Base-by-base conservation (phyloP, 345 rosid genomes). In the Populus tremula region DNA sequence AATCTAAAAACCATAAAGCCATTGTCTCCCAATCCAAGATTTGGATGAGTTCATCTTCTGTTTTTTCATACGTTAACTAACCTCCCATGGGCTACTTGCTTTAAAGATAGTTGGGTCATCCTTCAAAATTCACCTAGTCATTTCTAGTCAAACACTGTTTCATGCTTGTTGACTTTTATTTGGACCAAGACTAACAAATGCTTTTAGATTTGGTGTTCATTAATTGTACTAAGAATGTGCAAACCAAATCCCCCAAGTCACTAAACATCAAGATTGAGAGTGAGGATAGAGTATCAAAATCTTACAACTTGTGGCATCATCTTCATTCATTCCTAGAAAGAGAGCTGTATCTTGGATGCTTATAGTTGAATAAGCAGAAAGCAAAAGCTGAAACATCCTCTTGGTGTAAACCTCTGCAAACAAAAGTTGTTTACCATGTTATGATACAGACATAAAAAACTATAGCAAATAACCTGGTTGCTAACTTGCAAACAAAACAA, bases 241-340 rank as follows among this genome's bases (percentile, higher is more conserved):
- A 49, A 49, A 5, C 6, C 21, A 17, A 49, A 49, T 4, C 10
- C 9, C 59, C n/a, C 0, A n/a, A 18, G 21, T 20, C 59, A 8
- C 23, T 18, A 53, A 21, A 18, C 9, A 20, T 2, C 59, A 53
- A 20, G 21, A 18, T 20, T 53, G 59, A 20, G 21, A 6, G 9
- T 18, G n/a, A 53, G 23, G 21, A 53, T 53, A 10, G 23, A 53
- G 59, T 18, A 53, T 53, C 59, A 20, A 77, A 78, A 81, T 45
- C 99, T 87, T 89, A 94, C 98, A 92, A 29, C 84, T 84, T 50
- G 88, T 78, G 62, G 92, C 93, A 84, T 91, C 91, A 35, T 90
- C 93, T 84, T 93, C 98, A 2, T 75, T 86, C 98, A 89, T 96
- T 80, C 99, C 99, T 50, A 93, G 87, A 88, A 92, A 93, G 70